Percentiles rank a stretch among this genome's conserved stretches.
These are phyloP conservation scores for Talaromyces marneffei DNA, from an alignment of 2,329 filamentous ascomycete species.

Conservation along the genomic window DNA sequence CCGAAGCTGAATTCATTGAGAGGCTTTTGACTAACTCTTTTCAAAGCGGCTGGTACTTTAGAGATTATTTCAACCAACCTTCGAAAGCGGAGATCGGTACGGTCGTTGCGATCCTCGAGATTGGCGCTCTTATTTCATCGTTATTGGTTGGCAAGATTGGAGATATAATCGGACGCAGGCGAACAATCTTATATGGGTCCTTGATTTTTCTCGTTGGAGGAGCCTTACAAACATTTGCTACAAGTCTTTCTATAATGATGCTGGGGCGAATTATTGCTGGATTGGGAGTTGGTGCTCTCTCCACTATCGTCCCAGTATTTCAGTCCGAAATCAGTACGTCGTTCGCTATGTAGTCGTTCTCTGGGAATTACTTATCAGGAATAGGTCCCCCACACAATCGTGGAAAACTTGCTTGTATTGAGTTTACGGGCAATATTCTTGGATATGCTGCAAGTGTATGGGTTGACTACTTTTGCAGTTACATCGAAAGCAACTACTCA, in stretches of 20 bases:
- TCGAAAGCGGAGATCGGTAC: conserved; percentile 83
- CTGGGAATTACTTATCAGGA: background rate
- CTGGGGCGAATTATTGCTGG: conserved; percentile 76
- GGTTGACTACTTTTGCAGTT: conserved; percentile 97
- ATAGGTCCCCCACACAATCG: conserved; percentile 86
- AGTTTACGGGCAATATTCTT: conserved; percentile 94
- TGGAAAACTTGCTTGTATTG: conserved; percentile 92
- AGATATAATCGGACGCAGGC: conserved; percentile 82
- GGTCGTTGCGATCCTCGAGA: conserved; percentile 94
- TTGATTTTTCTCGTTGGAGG: conserved; percentile 81
- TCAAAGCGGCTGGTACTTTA: conserved; percentile 74
- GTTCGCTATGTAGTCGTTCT: background rate
- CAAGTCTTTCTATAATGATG: conserved; percentile 82
- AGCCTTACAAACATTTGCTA: conserved; percentile 74
- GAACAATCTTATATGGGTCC: conserved; percentile 89
- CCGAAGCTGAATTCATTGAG: background rate
- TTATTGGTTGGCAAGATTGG: conserved; percentile 80
- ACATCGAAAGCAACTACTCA: conserved; percentile 74
- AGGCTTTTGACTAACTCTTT: conserved; percentile 16
- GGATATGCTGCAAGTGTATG: conserved; percentile 95
- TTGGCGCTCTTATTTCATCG: conserved; percentile 88
- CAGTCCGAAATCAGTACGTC: conserved; percentile 68
- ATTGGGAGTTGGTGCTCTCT: conserved; percentile 79
- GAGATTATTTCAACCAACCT: conserved; percentile 86
- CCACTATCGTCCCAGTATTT: conserved; percentile 88